Conservation (phyloP, 2,329 filamentous ascomycete genomes). For the Neofusicoccum sp. region DNA sequence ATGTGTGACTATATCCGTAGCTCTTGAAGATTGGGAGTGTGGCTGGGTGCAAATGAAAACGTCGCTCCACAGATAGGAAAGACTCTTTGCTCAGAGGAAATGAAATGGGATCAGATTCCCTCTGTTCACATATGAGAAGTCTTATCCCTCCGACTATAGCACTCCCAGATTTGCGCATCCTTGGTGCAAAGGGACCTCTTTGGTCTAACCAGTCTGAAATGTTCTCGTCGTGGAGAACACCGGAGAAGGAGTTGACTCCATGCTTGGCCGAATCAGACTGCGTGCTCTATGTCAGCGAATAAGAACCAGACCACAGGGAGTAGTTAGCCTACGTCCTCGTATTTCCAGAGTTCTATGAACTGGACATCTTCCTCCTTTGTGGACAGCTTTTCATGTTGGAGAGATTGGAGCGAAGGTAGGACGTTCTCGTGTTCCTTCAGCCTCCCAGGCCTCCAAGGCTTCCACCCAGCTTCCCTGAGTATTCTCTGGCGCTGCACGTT, state of each 20-base stretch:
- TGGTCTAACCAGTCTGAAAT: slow-evolving; percentile 12
- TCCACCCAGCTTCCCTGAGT: slow-evolving; percentile 2
- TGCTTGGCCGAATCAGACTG: background rate
- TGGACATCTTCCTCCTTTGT: slow-evolving; percentile 4
- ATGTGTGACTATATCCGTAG: background rate
- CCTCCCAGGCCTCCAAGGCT: background rate
- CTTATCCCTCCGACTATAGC: background rate
- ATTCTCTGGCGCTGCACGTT: no score
- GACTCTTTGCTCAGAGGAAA: slow-evolving; percentile 10
- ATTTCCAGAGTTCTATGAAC: slow-evolving; percentile 8
- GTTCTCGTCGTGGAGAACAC: slow-evolving; percentile 2
- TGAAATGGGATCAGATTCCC: background rate
- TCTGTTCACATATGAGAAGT: slow-evolving; percentile 12
- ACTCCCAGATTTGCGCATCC: background rate
- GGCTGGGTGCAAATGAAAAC: slow-evolving; percentile 2
- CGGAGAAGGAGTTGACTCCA: slow-evolving; percentile 3
- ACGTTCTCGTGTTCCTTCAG: slow-evolving; percentile 10
- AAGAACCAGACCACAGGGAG: background rate
- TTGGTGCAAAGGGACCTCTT: background rate
- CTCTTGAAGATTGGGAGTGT: slow-evolving; percentile 15
- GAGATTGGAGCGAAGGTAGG: slow-evolving; percentile 8
- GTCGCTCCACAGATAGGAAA: background rate
- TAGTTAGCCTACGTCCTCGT: background rate
- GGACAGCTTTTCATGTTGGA: background rate
- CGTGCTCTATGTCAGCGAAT: background rate